Base-by-base conservation (phyloP, 805 yeast species). In the Wickerhamomyces queroliae region DNA sequence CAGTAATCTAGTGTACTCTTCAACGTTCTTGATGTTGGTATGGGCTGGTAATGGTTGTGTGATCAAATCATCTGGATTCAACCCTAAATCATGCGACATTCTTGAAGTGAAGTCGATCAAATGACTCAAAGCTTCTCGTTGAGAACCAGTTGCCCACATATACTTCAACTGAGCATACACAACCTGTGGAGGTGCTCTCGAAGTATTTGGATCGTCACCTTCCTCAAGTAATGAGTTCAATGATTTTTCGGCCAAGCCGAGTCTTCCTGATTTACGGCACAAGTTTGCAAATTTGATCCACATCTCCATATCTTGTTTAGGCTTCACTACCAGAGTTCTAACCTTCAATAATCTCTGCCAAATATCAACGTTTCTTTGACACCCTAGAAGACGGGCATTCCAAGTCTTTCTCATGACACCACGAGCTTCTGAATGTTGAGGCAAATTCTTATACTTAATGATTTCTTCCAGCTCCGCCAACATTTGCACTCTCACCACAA, bases 211-310 rank as follows among this genome's bases (percentile, higher is more conserved):
- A 47, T 66, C 63, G 24, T 79, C 76, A 5, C 81, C 78, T 44
- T 78, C 87, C 50, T 87, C 95, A 24, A 89, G 58, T 41, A 93
- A 69, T 6, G 82, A 75, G 49, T 86, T 84, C 48, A 95, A 69
- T 0, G 97, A 85, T 57, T 89, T 89, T 55, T 91, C 97, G 2
- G 99, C 97, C 39, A 95, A 66, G 7, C 91, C 91, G 50, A 88
- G 67, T 46, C 99, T 72, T 7, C 96, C 96, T 15, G 96, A 84
- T 63, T 93, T 93, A 46, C 99, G 76, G 58, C 98, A 89, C 42
- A 93, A 67, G 55, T 93, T 93, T 17, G 99, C 98, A 70, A 93
- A 95, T 61, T 93, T 90, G 53, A 93, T 91, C 96, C 98, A 89
- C 76, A 90, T 87, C 39, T 86, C 93, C 93, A 90, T 84, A 57